phyloP scores from a whole-genome alignment of 148 eudicot genomes.

The Rhododendron williamsianum region DNA sequence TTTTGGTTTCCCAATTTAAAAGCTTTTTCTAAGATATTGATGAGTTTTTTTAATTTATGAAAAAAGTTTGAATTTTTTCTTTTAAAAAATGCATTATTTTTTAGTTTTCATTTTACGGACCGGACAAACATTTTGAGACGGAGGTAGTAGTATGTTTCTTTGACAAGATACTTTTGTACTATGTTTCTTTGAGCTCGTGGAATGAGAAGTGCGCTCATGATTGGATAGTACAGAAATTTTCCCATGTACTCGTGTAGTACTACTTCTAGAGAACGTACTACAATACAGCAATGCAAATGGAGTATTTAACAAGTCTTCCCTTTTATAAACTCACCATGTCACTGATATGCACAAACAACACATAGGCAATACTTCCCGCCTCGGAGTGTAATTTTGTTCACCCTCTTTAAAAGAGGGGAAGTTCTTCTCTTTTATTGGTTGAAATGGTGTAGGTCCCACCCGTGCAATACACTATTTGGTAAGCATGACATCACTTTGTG shows the following conservation, averaged over 20 bases:
- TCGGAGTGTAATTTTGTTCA: too few relatives aligned
- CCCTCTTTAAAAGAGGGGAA: too few relatives aligned
- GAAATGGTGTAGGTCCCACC: too few relatives aligned
- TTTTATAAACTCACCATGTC: neutral
- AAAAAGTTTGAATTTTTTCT: too few relatives aligned
- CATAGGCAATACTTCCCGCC: neutral
- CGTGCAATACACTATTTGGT: too few relatives aligned
- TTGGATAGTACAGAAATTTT: neutral
- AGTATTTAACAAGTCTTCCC: neutral
- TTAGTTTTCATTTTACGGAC: too few relatives aligned
- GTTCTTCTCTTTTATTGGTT: too few relatives aligned
- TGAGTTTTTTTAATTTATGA: too few relatives aligned
- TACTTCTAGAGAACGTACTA: neutral
- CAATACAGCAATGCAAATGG: neutral
- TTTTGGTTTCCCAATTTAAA: neutral
- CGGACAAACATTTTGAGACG: too few relatives aligned
- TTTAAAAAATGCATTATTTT: too few relatives aligned
- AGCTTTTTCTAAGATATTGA: too few relatives aligned
- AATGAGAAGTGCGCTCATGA: neutral
- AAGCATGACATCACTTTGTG: too few relatives aligned
- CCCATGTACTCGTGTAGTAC: neutral
- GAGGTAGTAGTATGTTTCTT: neutral
- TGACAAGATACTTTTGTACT: neutral
- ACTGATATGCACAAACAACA: neutral
- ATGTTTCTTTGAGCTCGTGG: neutral